These are phyloP conservation scores for Phanerochaete sordida DNA, from an alignment of 768 basidiomycete genomes.

Conservation along the genomic window DNA sequence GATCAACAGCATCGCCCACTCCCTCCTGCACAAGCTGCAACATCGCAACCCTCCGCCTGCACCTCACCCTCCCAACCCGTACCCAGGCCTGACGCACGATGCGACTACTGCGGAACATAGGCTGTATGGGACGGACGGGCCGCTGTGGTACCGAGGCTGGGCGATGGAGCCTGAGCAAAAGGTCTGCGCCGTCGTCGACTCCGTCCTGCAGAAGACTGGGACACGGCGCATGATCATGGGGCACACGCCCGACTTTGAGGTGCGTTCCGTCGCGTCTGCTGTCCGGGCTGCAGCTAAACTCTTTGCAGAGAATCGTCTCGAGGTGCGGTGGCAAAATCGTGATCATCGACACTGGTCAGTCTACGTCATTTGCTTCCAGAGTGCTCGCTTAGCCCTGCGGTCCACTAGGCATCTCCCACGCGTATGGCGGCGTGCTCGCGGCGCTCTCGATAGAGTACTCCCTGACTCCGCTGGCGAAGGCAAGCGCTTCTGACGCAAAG, in stretches of 20 bases:
- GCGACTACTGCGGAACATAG: slow-evolving; percentile 64
- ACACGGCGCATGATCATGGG: slow-evolving; percentile 93
- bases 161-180: slow-evolving; percentile 69
- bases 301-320: slow-evolving; percentile 64
- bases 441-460: slow-evolving; percentile 86
- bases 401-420: slow-evolving; percentile 79
- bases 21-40: slow-evolving; percentile 71
- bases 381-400: slow-evolving; percentile 10
- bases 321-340: slow-evolving; percentile 91
- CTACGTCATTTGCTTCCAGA: neutral
- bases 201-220: slow-evolving; percentile 69
- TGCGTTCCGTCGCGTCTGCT: slow-evolving; percentile 29
- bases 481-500: slow-evolving; percentile 24
- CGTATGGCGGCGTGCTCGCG: slow-evolving; percentile 91
- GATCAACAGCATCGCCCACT: slow-evolving; percentile 74
- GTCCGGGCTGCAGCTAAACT: neutral
- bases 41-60: slow-evolving; percentile 56
- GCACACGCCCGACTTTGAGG: slow-evolving; percentile 88
- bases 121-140: slow-evolving; percentile 76
- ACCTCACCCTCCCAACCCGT: slow-evolving; percentile 80
- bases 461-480: slow-evolving; percentile 52
- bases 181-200: slow-evolving; percentile 69
- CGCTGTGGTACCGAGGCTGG: slow-evolving; percentile 95
- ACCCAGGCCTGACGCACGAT: slow-evolving; percentile 64
- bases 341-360: slow-evolving; percentile 88